phyloP scores from a whole-genome alignment of 495 filamentous ascomycete species.

The Immersiella caudata region DNA sequence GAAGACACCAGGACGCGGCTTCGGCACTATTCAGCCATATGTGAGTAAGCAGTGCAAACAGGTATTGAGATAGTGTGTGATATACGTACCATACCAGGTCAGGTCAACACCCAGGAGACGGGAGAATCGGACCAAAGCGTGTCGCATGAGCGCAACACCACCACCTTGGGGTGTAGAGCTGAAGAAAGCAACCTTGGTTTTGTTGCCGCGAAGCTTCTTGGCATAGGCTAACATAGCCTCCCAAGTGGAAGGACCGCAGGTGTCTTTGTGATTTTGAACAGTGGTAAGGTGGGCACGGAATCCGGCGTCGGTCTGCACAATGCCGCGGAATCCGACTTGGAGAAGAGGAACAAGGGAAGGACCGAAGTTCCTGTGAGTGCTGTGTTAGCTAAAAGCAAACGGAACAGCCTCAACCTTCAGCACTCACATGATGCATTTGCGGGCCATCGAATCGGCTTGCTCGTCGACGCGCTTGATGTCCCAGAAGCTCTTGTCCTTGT shows the following conservation, averaged over 20 bases:
- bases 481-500: slow-evolving; percentile 53
- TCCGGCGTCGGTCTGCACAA: slow-evolving; percentile 74
- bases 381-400: not conserved
- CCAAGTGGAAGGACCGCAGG: slow-evolving; percentile 68
- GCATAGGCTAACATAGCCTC: slow-evolving; percentile 68
- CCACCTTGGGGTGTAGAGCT: slow-evolving; percentile 85
- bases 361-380: slow-evolving; percentile 65
- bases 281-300: slow-evolving; percentile 63
- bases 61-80: slow-evolving; percentile 7
- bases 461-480: slow-evolving; percentile 69
- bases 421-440: slow-evolving; percentile 72
- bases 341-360: slow-evolving; percentile 73
- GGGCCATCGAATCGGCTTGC: slow-evolving; percentile 82
- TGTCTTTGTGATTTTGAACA: slow-evolving; percentile 65
- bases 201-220: slow-evolving; percentile 63
- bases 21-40: slow-evolving; percentile 62
- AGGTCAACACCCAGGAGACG: slow-evolving; percentile 67
- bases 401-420: not conserved
- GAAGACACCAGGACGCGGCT: slow-evolving; percentile 82
- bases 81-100: slow-evolving; percentile 67
- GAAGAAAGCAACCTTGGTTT: slow-evolving; percentile 81
- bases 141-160: slow-evolving; percentile 86
- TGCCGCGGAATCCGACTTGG: slow-evolving; percentile 71
- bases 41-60: slow-evolving; percentile 44
- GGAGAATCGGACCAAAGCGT: slow-evolving; percentile 78